Base-by-base conservation (phyloP, 2,329 filamentous ascomycete species). In the Rhynchosporium graminicola region DNA sequence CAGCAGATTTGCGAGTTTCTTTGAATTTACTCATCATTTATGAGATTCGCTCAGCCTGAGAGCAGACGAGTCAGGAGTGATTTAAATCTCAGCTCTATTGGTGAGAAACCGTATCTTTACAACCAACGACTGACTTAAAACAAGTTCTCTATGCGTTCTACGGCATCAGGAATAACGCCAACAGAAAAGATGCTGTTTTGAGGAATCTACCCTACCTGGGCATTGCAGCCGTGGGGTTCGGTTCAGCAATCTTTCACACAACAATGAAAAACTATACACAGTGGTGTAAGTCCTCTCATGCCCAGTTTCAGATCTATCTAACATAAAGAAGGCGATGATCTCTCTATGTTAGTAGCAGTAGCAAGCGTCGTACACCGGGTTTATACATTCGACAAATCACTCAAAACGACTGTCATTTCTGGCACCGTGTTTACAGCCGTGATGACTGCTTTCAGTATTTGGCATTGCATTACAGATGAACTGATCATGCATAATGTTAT, bases 271-370 rank as follows among this genome's bases (percentile, higher is more conserved):
- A 79, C 62, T 77, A 78, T 65, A 77, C 76, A 52, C 78, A 80
- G 67, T 78, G 79, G 78, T 75, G 77, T 78, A 69, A 63, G 72
- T 63, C 28, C 12, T 76, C 29, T 74, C 76, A 4, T 75, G 80
- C 36, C 65, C 80, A 40, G 46, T 75, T 6, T 74, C 81, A 40
- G 79, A 45, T 31, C 28, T 3, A 7, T 29, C 60, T 62, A 47
- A 62, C 46, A 56, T 40, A 1, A 54, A 26, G 5, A 50, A 69
- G 78, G 77, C 65, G 83, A 86, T 67, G 83, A 86, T 67, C 73
- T 85, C 15, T 80, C 81, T 60, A 86, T 86, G 83, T 78, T 85
- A 43, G 72, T 81, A 9, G 77, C 84, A 10, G 77, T 77, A 26
- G 81, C 80, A 66, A 76, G 81, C 0, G 76, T 85, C 59, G 74